phyloP scores from a whole-genome alignment of 331 rosid genomes.

The Dryas integrifolia region DNA sequence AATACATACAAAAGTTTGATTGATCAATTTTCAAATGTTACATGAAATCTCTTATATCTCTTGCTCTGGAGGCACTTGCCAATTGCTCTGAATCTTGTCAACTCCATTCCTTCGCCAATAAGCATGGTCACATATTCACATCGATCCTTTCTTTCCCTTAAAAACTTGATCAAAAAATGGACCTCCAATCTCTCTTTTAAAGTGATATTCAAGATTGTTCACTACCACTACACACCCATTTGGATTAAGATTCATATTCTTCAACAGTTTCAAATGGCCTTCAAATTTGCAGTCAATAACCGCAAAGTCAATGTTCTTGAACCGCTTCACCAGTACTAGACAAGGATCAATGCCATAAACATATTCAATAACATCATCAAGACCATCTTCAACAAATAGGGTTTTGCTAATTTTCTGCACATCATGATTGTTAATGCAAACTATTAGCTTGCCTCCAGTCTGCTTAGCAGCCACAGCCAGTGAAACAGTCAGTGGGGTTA shows the following conservation, averaged over 20 bases:
- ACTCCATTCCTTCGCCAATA: slow-evolving; percentile 25
- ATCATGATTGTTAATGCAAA: slow-evolving; percentile 13
- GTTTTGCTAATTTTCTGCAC: neutral
- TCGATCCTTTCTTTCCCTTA: slow-evolving; percentile 4
- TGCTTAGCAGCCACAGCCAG: slow-evolving; percentile 32
- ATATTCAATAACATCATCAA: slow-evolving; percentile 16
- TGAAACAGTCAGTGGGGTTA: slow-evolving; percentile 22
- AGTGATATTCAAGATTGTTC: slow-evolving; percentile 3
- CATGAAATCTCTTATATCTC: slow-evolving; percentile 27
- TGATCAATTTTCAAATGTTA: slow-evolving; percentile 23
- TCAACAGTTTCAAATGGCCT: slow-evolving; percentile 8
- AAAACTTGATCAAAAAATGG: slow-evolving; percentile 14
- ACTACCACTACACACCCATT: slow-evolving; percentile 10
- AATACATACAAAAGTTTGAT: neutral
- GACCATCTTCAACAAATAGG: neutral
- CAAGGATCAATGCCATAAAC: slow-evolving; percentile 19
- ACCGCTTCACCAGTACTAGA: slow-evolving; percentile 4
- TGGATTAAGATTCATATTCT: slow-evolving; percentile 24
- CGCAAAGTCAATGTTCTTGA: slow-evolving; percentile 21
- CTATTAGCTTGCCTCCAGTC: slow-evolving; percentile 27
- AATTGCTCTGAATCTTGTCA: slow-evolving; percentile 19
- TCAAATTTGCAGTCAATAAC: slow-evolving; percentile 26
- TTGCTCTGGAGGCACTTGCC: slow-evolving; percentile 3
- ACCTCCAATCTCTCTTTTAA: slow-evolving; percentile 2
- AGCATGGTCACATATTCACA: slow-evolving; percentile 16